Conservation (phyloP, 305 asterid species). For the Lippia alba region DNA sequence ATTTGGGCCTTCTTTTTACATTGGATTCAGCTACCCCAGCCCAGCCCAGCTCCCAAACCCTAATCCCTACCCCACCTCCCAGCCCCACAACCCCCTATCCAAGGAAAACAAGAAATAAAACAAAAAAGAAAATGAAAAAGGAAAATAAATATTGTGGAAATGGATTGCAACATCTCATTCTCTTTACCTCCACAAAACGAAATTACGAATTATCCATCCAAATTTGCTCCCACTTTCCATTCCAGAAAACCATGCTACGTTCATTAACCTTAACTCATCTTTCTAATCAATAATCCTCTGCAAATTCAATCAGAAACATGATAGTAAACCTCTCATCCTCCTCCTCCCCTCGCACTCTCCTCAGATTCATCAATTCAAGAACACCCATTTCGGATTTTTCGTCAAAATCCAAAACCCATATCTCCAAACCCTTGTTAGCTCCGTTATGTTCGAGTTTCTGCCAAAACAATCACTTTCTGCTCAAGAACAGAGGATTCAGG, state of each 20-base stretch:
- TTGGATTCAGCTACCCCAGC: too few relatives aligned
- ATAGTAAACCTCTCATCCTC: conserved; percentile 62
- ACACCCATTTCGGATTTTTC: conserved; percentile 49
- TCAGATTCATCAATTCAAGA: conserved; percentile 51
- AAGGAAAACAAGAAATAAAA: neutral
- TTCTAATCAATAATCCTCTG: conserved; percentile 28
- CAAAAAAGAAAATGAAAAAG: neutral
- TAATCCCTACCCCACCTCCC: too few relatives aligned
- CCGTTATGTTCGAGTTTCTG: conserved; percentile 49
- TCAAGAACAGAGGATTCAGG: conserved; percentile 34
- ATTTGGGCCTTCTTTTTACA: too few relatives aligned
- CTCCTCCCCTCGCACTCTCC: conserved; percentile 52
- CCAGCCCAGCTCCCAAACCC: too few relatives aligned
- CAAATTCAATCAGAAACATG: conserved; percentile 52
- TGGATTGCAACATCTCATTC: conserved; percentile 46
- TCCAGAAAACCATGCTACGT: conserved; percentile 32
- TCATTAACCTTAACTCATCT: conserved; percentile 38
- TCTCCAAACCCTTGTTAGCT: conserved; percentile 50
- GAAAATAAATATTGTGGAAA: conserved; percentile 34
- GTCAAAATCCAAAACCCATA: conserved; percentile 48
- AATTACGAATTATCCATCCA: conserved; percentile 57
- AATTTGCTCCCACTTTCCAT: conserved; percentile 25
- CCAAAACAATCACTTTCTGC: conserved; percentile 42
- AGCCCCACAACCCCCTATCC: too few relatives aligned
- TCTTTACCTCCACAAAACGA: conserved; percentile 72